These are phyloP conservation scores for Plasmodium vinckei DNA, from an alignment of 169 alveolate genomes.

Conservation along the genomic window DNA sequence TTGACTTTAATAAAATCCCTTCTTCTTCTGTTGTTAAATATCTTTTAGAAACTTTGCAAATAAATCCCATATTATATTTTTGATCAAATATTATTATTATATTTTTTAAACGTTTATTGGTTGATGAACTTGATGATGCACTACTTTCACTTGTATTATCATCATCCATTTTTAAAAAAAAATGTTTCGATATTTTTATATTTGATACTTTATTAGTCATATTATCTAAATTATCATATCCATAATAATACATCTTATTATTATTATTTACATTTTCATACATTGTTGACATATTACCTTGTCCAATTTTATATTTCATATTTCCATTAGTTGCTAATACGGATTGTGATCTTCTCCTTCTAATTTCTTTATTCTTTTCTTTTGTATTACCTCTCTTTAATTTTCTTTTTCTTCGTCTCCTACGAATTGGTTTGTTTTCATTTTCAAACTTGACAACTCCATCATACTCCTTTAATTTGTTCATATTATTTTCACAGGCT, in stretches of 20 bases:
- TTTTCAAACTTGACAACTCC: too few relatives aligned
- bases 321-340: too few relatives aligned
- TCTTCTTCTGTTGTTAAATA: constrained; percentile 21
- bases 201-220: constrained; percentile 34
- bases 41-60: constrained; percentile 1
- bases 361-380: too few relatives aligned
- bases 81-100: constrained; percentile 47
- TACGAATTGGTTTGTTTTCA: too few relatives aligned
- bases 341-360: too few relatives aligned
- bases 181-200: constrained; percentile 50
- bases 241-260: constrained; percentile 5
- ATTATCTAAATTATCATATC: not conserved
- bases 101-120: not conserved
- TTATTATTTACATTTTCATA: constrained; percentile 1
- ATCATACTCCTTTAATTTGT: too few relatives aligned
- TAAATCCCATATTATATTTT: not conserved
- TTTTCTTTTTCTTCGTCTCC: too few relatives aligned
- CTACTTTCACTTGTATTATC: constrained; percentile 56
- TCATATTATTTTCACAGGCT: too few relatives aligned
- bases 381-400: too few relatives aligned
- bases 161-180: constrained; percentile 57
- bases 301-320: too few relatives aligned
- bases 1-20: not conserved
- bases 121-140: not conserved
- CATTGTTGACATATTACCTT: too few relatives aligned